Percentiles rank a stretch among this genome's conserved stretches.
phyloP scores from a whole-genome alignment of 805 yeast species.

The Myxozyma neotropica region DNA sequence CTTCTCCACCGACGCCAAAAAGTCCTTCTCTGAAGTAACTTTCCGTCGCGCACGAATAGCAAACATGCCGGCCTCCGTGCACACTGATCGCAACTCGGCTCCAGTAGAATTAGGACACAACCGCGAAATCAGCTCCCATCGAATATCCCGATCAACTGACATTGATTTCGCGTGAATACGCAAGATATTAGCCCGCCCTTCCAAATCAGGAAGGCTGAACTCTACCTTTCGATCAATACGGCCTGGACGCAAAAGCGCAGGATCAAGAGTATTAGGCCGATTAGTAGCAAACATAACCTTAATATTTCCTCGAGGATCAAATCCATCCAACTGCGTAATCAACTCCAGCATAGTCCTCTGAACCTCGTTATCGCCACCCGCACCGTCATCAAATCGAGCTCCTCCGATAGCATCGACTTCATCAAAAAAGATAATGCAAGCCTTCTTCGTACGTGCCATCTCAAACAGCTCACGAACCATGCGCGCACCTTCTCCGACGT shows the following conservation, averaged over 20 bases:
- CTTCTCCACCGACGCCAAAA: conserved; percentile 95
- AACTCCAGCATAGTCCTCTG: conserved; percentile 99
- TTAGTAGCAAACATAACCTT: conserved; percentile 99
- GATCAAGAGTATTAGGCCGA: conserved; percentile 96
- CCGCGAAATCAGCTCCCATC: conserved; percentile 98
- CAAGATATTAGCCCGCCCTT: conserved; percentile 97
- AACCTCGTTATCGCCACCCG: conserved; percentile 97
- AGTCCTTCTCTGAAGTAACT: conserved; percentile 97
- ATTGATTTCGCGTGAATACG: conserved; percentile 95
- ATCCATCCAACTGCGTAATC: conserved; percentile 96
- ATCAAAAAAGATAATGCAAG: conserved; percentile 96
- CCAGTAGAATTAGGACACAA: conserved; percentile 98
- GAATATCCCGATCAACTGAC: conserved; percentile 95
- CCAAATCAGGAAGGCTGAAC: conserved; percentile 92
- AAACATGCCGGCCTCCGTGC: conserved; percentile 99
- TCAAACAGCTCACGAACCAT: conserved; percentile 99
- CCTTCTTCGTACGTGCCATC: conserved; percentile 98
- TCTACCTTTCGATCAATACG: conserved; percentile 99
- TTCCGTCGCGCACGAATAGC: conserved; percentile 98
- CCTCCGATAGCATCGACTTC: conserved; percentile 99
- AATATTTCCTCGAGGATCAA: conserved; percentile 97
- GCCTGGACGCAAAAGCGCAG: conserved; percentile 97
- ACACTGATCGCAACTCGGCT: conserved; percentile 96
- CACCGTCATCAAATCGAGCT: conserved; percentile 99
- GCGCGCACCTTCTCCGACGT: conserved; percentile 99